Evolutionary conservation across 805 yeast species (phyloP), one percentile per base, ranked within the genome.

Genomic region (Wickerhamiella allomyrinae): DNA sequence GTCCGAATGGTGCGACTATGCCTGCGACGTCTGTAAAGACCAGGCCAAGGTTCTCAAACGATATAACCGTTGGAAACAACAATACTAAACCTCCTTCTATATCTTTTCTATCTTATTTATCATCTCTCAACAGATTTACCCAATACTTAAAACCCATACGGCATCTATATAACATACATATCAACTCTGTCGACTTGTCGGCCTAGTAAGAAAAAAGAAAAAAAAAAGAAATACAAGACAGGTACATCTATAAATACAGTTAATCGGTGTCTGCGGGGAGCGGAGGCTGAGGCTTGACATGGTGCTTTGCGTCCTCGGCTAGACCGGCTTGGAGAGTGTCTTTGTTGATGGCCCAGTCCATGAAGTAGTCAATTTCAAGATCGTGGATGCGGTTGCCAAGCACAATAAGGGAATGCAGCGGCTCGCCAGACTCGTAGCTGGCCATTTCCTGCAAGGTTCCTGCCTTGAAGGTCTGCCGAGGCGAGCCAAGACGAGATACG

Each of bases 371-470:
- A 52, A 84, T 61, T 59, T 89, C 98, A 46, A 89, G 70, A 47
- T 89, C 97, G 56, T 89, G 98, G 20, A 86, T 87, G 31, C 64
- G 79, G 89, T 71, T 93, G 20, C 98, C 98, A 41, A 89, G 68
- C 64, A 89, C 77, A 39, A 89, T 77, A 53, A 89, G 71, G 8
- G 97, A 84, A 60, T 89, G 98, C 52, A 89, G 67, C 22, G 98
- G 98, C 55, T 77, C 94, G 35, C 98, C 98, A 10, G 93, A 74
- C 49, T 87, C 96, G 56, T 83, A 86, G 39, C 75, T 73, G 7
- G 83, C 71, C 57, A 89, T 66, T 54, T 89, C 83, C 49, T 71
- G 60, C 46, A 89, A 70, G 14, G 95, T 80, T 3, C 79, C 97
- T 7, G 95, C 89, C 54, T 79, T 77, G 65, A 89, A 82, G 7